Evolutionary conservation across 345 rosid genomes (phyloP), one percentile per base, ranked within the genome.

Genomic region (Moringa oleifera): DNA sequence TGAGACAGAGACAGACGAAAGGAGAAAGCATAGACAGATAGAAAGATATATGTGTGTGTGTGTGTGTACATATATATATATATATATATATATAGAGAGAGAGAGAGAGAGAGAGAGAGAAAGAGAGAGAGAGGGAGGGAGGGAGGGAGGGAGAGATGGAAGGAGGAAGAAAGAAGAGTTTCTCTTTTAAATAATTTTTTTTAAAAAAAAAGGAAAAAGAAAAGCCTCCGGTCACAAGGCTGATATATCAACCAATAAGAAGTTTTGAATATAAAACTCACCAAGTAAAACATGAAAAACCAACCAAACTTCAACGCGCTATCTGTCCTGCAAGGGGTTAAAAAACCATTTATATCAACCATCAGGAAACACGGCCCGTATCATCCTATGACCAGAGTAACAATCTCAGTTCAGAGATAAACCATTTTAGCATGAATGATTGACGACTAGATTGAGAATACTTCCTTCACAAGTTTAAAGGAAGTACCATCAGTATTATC

Each of bases 281-380:
- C 98, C 95, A 89, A 51, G 81, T 95, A 95, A 83, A 88, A 76
- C 68, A 95, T 31, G 94, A 95, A 95, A 85, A 95, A 95, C 96
- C 92, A 87, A 49, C 98, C 56, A 57, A 95, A 95, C 73, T 81
- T 95, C 84, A 95, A 67, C 20, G 99, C 99, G 51, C 99, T 95
- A 76, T 95, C 96, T 0, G 98, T 91, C 88, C 99, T 95, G 91
- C 76, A 84, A 77, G 64, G 6, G 18, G 58, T 56, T 22, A 63
- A 73, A 41, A 23, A 53, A n/a, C 22, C 20, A 63, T 7, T 54
- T n/a, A 61, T 19, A 41, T 25, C 0, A 50, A 25, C 19, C 24
- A 6, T 13, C 24, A 41, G 12, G 12, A 41, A 41, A 41, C 1
- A 4, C 47, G 1, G 12, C 47, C 24, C 11, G 2, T 23, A 28